Evolutionary conservation across 176 grass and related monocot genomes (phyloP), one percentile per base, ranked within the genome.

Genomic region (Eragrostis nindensis): DNA sequence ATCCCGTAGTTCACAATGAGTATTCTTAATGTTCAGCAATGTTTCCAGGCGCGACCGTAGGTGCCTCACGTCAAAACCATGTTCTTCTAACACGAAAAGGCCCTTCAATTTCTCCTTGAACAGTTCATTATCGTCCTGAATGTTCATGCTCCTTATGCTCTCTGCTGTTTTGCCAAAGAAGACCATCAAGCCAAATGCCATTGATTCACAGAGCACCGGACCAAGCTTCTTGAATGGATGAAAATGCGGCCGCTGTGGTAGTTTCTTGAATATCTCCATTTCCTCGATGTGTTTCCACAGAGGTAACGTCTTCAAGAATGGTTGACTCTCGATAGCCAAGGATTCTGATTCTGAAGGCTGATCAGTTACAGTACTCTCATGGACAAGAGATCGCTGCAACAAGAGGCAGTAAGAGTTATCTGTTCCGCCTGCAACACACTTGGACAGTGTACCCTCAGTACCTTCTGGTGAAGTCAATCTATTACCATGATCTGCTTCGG

Each of bases 181-280:
- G 42, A 79, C 1, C 88, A 93, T 97, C 64, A 91, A 26, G 59
- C 94, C 94, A 22, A 93, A 70, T 7, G 91, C 88, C 80, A 53
- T 87, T 22, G 88, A 90, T 86, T 97, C 94, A 12, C 83, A 79
- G 36, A 92, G 62, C 47, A 80, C 68, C 48, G 75, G 66, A 67
- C 26, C 46, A 30, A 86, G 55, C 44, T 86, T 64, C 74, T 72
- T 46, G 30, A 86, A 50, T 38, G 45, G 65, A 29, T 25, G 15
- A 67, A 92, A 92, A 62, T 84, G 50, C 63, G 90, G 90, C 24
- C 29, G 64, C 42, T 92, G 90, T 1, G 80, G 80, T 49, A 86
- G 46, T 40, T 32, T 43, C 27, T 19, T 66, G 75, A 92, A 89
- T 39, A 92, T 61, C 48, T 92, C 83, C 83, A 89, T 80, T 62